Evolutionary conservation across 2,329 filamentous ascomycete genomes (phyloP), one percentile per base, ranked within the genome.

Genomic region (Monilinia aucupariae): DNA sequence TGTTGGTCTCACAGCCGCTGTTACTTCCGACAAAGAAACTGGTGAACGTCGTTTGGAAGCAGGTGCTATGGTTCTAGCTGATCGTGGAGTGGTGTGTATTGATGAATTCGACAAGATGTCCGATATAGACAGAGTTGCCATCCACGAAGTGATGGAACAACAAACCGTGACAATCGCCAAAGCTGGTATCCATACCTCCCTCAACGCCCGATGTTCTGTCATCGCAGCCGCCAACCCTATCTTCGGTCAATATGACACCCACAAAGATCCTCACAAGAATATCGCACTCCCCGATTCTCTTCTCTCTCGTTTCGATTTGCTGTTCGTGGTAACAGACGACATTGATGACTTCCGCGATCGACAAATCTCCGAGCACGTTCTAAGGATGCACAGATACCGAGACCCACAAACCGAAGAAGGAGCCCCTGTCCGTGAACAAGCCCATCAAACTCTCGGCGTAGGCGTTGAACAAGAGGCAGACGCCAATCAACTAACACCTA

Each of bases 61-160:
- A 20, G 94, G 94, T 83, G 94, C 94, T 68, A 99, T 99, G 94
- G 94, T 99, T 65, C 90, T 99, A 73, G 94, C 87, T 67, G 94
- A 99, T 75, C 89, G 94, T 67, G 94, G 94, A 70, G 93, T 99
- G 13, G 94, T 99, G 41, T 99, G 94, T 79, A 99, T 99, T 69
- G 94, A 99, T 74, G 94, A 99, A 73, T 99, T 99, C 70, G 94
- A 99, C 80, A 99, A 99, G 77, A 99, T 99, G 94, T 97, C 92
- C 63, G 94, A 99, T 74, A 88, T 97, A 64, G 94, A 99, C 76
- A 87, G 94, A 74, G 94, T 99, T 4, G 94, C 94, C 53, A 99
- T 99, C 70, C 94, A 99, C 84, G 94, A 99, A 90, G 94, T 99
- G 68, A 99, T 99, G 94, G 94, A 99, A 78, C 94, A 99, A 78